Evolutionary conservation across 352 stramenopile species (phyloP), one percentile per base, ranked within the genome.

Genomic region (Phytophthora idaei): DNA sequence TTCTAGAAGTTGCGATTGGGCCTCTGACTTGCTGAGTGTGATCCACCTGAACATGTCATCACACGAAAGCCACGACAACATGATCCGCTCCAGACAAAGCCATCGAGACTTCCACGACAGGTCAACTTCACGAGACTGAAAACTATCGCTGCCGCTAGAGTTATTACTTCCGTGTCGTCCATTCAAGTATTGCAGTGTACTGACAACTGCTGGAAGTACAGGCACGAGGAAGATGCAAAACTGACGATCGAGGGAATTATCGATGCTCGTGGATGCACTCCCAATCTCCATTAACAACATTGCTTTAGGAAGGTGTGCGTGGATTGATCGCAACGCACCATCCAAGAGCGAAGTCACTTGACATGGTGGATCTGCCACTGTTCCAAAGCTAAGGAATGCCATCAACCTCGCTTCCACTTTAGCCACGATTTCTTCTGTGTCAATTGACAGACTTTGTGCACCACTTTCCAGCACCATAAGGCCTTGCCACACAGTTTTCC

Each of bases 1-100:
- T 15, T 59, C 52, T 11, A 89, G 32, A 3, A 92, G 60, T 15
- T 68, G 59, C 0, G 48, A 37, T 2, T 84, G 72, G 1, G 81
- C 81, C 2, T 74, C 66, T 4, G 46, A 46, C 34, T 81, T 81
- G 50, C 67, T 69, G 6, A 90, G 46, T 17, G 80, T 80, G 57
- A 92, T 90, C 84, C 84, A 92, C 2, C 84, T 80, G 42, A 90
- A 74, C 77, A 87, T 90, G 41, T 92, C 81, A n/a, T 85, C 72
- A 6, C 77, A 76, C n/a, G 50, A 53, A 5, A 92, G 55, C 84
- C 84, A 92, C 8, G 67, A 44, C 17, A 90, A 48, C n/a, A 52
- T 45, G 1, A 79, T 74, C 11, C 70, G 71, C 21, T 74, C 58
- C 6, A 85, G 42, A 39, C 74, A 75, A n/a, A 75, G 48, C 68